Percentiles rank a stretch among this genome's conserved stretches.
These are phyloP conservation scores for Malus hybrid DNA, from an alignment of 331 rosid species.

Conservation along the genomic window DNA sequence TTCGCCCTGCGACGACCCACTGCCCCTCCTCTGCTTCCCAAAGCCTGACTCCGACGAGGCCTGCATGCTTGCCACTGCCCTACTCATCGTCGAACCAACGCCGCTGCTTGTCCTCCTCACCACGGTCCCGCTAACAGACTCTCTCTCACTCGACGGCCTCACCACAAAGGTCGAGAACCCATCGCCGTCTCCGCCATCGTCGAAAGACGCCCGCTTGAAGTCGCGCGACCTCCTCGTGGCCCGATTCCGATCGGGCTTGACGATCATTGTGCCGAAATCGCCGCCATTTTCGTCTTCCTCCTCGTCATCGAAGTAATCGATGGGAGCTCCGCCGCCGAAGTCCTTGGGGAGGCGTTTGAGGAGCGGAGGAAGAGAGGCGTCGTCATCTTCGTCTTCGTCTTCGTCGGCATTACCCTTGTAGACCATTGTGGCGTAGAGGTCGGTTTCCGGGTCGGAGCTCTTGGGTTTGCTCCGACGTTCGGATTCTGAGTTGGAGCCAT, in stretches of 20 bases:
- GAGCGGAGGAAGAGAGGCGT: constrained; percentile 84
- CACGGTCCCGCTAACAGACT: constrained; percentile 56
- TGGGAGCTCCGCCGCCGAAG: constrained; percentile 84
- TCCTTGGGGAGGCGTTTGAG: constrained; percentile 88
- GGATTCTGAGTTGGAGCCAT: constrained; percentile 24
- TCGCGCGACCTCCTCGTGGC: constrained; percentile 33
- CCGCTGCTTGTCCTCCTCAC: constrained; percentile 42
- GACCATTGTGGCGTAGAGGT: constrained; percentile 69
- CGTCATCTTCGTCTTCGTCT: constrained; percentile 56
- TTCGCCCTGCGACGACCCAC: constrained; percentile 44
- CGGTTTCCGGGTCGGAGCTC: constrained; percentile 23
- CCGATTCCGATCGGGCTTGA: constrained; percentile 48
- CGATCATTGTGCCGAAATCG: constrained; percentile 71
- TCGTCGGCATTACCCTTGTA: constrained; percentile 49
- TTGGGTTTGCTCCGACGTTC: neutral
- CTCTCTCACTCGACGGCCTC: constrained; percentile 53
- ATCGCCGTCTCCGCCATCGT: constrained; percentile 31
- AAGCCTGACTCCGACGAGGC: constrained; percentile 60
- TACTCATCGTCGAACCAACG: constrained; percentile 57
- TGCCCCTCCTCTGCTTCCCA: constrained; percentile 69
- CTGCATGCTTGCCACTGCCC: constrained; percentile 93
- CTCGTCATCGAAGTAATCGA: constrained; percentile 62
- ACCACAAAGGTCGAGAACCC: constrained; percentile 69
- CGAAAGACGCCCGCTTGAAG: constrained; percentile 28
- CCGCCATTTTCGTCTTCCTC: constrained; percentile 27